Conservation (phyloP, 441 rosid genomes). For the Theobroma grandiflorum region DNA sequence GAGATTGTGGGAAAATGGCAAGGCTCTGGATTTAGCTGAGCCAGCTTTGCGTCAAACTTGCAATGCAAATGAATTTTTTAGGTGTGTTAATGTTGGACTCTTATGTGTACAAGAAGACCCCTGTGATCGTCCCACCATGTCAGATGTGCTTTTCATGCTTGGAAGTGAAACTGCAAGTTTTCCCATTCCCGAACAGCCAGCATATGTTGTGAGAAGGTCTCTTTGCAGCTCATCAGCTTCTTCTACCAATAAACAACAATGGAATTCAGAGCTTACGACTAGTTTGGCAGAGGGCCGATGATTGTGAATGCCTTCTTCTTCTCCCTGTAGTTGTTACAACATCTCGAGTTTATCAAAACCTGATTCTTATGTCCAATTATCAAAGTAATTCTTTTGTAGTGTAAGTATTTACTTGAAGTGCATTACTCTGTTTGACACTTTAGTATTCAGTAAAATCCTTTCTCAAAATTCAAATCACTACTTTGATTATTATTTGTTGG, state of each 20-base stretch:
- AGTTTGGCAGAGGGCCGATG: conserved; percentile 17
- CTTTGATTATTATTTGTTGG: not conserved
- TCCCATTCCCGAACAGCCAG: conserved; percentile 43
- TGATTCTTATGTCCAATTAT: not conserved
- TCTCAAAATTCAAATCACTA: not conserved
- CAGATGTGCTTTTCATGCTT: conserved; percentile 34
- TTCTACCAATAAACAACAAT: conserved; percentile 28
- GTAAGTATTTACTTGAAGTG: not conserved
- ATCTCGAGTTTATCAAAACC: conserved; percentile 1
- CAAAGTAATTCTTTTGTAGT: not conserved
- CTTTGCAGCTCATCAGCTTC: conserved; percentile 22
- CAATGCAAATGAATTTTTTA: conserved; percentile 22
- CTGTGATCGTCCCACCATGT: conserved; percentile 46
- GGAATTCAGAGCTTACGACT: not conserved
- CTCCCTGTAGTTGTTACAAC: not conserved
- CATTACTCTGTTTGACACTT: not conserved
- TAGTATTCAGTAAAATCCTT: not conserved
- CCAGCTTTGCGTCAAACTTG: conserved; percentile 20
- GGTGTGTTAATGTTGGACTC: conserved; percentile 43
- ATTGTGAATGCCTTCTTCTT: not conserved
- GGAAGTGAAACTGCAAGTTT: conserved; percentile 37
- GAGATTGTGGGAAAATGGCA: conserved; percentile 43
- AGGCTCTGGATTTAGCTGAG: conserved; percentile 33
- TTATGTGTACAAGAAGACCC: conserved; percentile 50
- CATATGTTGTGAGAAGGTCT: conserved; percentile 34